Percentiles rank a stretch among this genome's conserved stretches.
phyloP scores from a whole-genome alignment of 257 asterid species.

The Penstemon eatonii region DNA sequence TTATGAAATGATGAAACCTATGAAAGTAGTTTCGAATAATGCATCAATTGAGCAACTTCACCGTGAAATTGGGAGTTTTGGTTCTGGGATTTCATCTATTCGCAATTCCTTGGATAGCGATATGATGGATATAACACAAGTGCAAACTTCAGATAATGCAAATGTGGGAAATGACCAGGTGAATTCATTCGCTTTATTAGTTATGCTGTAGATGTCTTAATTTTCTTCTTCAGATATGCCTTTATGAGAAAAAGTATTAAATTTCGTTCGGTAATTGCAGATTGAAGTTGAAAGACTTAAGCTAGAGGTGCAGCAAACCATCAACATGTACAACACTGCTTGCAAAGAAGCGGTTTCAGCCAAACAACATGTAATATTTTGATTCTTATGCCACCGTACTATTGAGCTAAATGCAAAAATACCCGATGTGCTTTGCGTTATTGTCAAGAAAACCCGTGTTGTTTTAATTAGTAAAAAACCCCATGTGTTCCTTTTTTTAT shows the following conservation, averaged over 20 bases:
- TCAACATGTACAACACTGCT: conserved; percentile 71
- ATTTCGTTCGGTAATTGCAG: conserved; percentile 27
- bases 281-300: conserved; percentile 50
- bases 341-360: conserved; percentile 74
- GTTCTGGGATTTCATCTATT: conserved; percentile 26
- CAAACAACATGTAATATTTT: conserved; percentile 50
- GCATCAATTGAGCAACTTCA: conserved; percentile 21
- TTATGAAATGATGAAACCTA: conserved; percentile 24
- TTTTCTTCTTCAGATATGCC: neutral
- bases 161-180: conserved; percentile 24
- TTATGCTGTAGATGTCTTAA: conserved; percentile 17
- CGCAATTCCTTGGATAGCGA: conserved; percentile 28
- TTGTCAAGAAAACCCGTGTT: too few species aligned
- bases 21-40: neutral
- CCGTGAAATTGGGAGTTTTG: neutral
- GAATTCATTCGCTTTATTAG: conserved; percentile 38
- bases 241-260: neutral
- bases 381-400: neutral
- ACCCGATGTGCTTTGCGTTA: too few species aligned
- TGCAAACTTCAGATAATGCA: conserved; percentile 26
- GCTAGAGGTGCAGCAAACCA: conserved; percentile 62
- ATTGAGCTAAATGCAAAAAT: too few species aligned
- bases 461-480: too few species aligned
- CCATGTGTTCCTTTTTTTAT: too few species aligned
- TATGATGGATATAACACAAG: conserved; percentile 35